Base-by-base conservation (phyloP, 2,329 filamentous ascomycete species). In the Mollisiaceae sp. region DNA sequence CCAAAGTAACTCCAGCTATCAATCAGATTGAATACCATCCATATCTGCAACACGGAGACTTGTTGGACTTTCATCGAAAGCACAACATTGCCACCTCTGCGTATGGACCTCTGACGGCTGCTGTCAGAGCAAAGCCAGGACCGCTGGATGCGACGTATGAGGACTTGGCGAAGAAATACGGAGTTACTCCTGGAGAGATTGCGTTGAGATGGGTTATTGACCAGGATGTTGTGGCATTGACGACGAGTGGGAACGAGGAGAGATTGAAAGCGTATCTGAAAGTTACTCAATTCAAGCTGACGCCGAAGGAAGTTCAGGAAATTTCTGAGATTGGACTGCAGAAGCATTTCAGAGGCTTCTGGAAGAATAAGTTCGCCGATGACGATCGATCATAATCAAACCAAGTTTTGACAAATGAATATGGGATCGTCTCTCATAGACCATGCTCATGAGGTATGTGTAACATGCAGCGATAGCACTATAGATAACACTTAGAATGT, bases 21-120 rank as follows among this genome's bases (percentile, higher is more conserved):
- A 94, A 94, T 80, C 91, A 95, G 82, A 91, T 94, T 74, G 91
- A 94, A 80, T 89, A 86, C 74, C 90, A 95, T 78, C 91, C 91
- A 0, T 92, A 92, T 75, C 81, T 91, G 60, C 89, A 91, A 77
- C 89, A 90, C 75, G 82, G 81, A 6, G 80, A 82, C 32, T 79
- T 91, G 14, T 62, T 91, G 38, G 77, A 80, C 18, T 91, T 85
- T 77, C 84, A 84, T 76, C 82, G 81, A 70, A 77, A 83, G 72
- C 79, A 89, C 72, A 77, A 80, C 62, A 90, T 91, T 67, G 83
- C 85, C 4, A 76, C 84, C 2, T 78, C 82, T 6, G 83, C 83
- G 9, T 90, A 88, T 75, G 82, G 74, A 0, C 85, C 87, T 1
- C 79, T 91, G 63, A 82, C 82, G 0, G 82, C 84, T 2, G 71